phyloP scores from a whole-genome alignment of 371 early-diverging fungal genomes.

The Dinochytrium kinnereticum region DNA sequence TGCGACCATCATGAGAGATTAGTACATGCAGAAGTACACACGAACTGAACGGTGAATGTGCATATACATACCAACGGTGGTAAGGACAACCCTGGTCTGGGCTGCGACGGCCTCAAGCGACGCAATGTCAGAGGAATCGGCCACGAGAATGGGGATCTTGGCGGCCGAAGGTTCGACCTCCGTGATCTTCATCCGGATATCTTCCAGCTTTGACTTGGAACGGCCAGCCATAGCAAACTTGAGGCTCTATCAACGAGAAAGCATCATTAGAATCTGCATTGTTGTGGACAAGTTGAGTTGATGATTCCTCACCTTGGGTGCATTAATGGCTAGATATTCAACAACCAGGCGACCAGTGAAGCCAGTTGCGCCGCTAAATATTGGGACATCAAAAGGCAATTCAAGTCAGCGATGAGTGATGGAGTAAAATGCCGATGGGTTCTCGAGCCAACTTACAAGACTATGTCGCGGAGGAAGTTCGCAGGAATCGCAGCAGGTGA shows the following conservation, averaged over 20 bases:
- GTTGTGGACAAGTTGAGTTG: too few relatives aligned
- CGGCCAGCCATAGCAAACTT: conserved; percentile 75
- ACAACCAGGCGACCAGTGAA: conserved; percentile 81
- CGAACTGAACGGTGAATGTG: neutral
- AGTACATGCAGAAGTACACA: neutral
- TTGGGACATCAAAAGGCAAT: neutral
- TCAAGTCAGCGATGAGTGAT: too few relatives aligned
- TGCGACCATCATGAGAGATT: neutral
- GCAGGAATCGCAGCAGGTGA: too few relatives aligned
- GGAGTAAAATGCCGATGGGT: too few relatives aligned
- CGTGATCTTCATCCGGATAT: conserved; percentile 24
- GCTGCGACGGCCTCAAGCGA: conserved; percentile 64
- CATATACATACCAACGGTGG: conserved; percentile 87
- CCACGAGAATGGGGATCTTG: conserved; percentile 62
- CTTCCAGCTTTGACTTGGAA: conserved; percentile 62
- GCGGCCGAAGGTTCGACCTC: conserved; percentile 28
- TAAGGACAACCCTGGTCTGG: conserved; percentile 76
- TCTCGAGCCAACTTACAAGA: too few relatives aligned
- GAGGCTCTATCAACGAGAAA: conserved; percentile 23
- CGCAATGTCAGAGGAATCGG: conserved; percentile 60
- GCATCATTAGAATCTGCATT: too few relatives aligned
- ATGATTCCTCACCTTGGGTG: conserved; percentile 20
- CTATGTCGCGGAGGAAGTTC: too few relatives aligned
- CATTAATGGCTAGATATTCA: conserved; percentile 63
- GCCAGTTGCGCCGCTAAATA: conserved; percentile 87